Evolutionary conservation across 73 alveolate genomes (phyloP), one percentile per base, ranked within the genome.

Genomic region (Paramecium octaurelia): DNA sequence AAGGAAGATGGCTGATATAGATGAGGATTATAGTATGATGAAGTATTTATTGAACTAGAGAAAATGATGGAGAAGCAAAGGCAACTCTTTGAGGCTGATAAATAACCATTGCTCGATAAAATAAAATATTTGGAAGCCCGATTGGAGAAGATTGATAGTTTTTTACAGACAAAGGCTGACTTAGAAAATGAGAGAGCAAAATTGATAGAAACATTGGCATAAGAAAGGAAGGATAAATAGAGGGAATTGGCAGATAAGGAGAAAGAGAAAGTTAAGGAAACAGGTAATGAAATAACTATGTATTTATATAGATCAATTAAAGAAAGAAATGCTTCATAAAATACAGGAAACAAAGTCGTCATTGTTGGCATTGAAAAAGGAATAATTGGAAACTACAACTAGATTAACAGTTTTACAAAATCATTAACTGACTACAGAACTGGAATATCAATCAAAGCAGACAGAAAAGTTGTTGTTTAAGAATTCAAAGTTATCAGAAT

Each of bases 371-470:
- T 70, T 96, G 36, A 96, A 96, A 64, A 97, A 96, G 36, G 99
- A 95, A 77, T 92, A 96, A 89, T 84, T 96, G 6, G 93, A 96
- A 75, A 96, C 98, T 8, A 96, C 99, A 16, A 98, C 99, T 11
- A 97, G 98, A 95, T 93, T 98, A 60, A 98, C 99, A 34, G 95
- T 98, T 54, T 95, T 97, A 29, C 97, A 98, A 94, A 98, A 98
- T 93, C 99, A 98, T 92, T 97, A 97, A 93, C 93, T 98, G 70
- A 96, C 99, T 24, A 96, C 99, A 86, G 99, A 98, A 90, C 95
- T 98, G 58, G 99, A 98, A 89, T 98, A 97, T 94, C 97, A 98
- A 90, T 92, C 98, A 23, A 98, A 98, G 94, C 96, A 98, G 90
- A 96, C 99, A 31, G 99, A 98, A 88, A 96, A 97, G 92, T 93